phyloP scores from a whole-genome alignment of 169 alveolate genomes.

The Plasmodium relictum region DNA sequence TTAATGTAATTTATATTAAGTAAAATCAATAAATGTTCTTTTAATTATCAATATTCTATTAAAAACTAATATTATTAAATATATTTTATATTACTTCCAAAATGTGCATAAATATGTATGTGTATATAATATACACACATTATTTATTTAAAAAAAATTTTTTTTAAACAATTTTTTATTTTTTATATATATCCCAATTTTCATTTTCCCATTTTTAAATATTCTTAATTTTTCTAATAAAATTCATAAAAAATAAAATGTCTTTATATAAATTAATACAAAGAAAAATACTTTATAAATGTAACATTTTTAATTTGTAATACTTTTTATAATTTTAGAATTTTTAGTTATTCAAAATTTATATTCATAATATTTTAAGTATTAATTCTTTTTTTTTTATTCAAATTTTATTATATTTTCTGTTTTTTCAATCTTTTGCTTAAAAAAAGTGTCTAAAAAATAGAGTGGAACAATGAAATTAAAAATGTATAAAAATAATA shows the following conservation, averaged over 20 bases:
- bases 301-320: not conserved
- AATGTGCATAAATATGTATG: not conserved
- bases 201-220: not conserved
- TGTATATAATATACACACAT: not conserved
- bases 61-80: too few species aligned
- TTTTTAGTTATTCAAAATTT: not conserved
- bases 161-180: not conserved
- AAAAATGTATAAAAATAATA: not conserved
- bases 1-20: too few species aligned
- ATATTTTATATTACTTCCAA: not conserved
- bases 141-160: not conserved
- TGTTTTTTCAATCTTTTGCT: not conserved
- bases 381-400: not conserved
- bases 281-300: not conserved
- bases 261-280: not conserved
- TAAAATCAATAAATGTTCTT: too few species aligned
- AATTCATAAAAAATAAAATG: not conserved
- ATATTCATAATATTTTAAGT: not conserved
- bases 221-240: not conserved
- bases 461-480: not conserved
- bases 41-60: too few species aligned
- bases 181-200: not conserved
- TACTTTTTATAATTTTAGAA: constrained; percentile 4
- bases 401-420: not conserved
- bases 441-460: not conserved